These are phyloP conservation scores for Trichoderma gracile DNA, from an alignment of 2,329 filamentous ascomycete species.

Conservation along the genomic window DNA sequence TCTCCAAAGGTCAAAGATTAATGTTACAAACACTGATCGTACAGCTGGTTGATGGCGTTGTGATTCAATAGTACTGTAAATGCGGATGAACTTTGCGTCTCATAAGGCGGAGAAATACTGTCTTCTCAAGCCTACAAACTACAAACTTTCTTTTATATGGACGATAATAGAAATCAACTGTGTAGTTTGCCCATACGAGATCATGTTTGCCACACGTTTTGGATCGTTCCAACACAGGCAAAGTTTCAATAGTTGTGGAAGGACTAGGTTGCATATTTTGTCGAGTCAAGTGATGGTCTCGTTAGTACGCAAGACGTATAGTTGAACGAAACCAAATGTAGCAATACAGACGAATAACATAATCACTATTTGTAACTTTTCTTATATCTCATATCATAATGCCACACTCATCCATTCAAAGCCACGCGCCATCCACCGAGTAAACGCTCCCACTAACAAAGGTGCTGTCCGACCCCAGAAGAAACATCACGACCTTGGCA, in stretches of 20 bases:
- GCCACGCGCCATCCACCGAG: conserved; percentile 49
- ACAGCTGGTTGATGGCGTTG: background rate
- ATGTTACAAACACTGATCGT: background rate
- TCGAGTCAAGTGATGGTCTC: background rate
- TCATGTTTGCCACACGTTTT: background rate
- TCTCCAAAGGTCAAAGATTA: background rate
- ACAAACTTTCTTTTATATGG: too few relatives aligned
- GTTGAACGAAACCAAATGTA: background rate
- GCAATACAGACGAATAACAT: fast-evolving
- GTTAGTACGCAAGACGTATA: background rate
- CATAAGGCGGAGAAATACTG: background rate
- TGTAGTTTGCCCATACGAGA: background rate
- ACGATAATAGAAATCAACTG: background rate
- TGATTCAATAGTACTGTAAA: background rate
- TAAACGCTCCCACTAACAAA: conserved; percentile 45
- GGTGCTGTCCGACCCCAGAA: conserved; percentile 40
- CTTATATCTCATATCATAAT: background rate
- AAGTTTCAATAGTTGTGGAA: background rate
- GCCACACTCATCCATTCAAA: conserved; percentile 29
- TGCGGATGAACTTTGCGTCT: background rate
- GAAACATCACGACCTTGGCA: conserved; percentile 39
- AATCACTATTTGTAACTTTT: background rate
- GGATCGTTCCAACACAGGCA: background rate
- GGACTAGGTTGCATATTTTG: background rate
- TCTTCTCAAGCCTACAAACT: background rate